Conservation (phyloP, 306 rosid species). For the Cucumis hystrix region DNA sequence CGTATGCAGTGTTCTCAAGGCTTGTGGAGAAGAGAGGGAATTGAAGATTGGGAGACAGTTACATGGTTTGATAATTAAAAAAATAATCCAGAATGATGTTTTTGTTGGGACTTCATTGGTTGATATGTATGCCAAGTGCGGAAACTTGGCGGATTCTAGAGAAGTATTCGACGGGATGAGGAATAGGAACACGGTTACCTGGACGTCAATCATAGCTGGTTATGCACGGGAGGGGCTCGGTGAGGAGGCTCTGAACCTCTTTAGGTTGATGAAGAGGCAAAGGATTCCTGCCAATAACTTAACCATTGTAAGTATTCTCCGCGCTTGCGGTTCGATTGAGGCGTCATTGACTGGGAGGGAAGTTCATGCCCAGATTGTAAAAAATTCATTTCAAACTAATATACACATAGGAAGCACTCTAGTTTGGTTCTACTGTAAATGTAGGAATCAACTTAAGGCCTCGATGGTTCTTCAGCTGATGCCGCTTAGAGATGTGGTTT, state of each 20-base stretch:
- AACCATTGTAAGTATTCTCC: constrained; percentile 56
- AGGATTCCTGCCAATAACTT: constrained; percentile 38
- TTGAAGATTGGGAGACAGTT: constrained; percentile 59
- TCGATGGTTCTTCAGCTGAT: constrained; percentile 49
- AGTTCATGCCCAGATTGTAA: constrained; percentile 67
- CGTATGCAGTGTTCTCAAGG: constrained; percentile 62
- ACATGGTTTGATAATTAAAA: constrained; percentile 60
- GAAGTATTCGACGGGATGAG: constrained; percentile 56
- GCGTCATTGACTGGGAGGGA: constrained; percentile 49
- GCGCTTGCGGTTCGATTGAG: constrained; percentile 70
- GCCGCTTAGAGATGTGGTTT: constrained; percentile 74
- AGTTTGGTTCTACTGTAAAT: constrained; percentile 91
- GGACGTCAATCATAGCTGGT: constrained; percentile 93
- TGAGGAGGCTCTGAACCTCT: constrained; percentile 54
- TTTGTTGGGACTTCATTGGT: constrained; percentile 69
- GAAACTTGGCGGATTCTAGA: constrained; percentile 47
- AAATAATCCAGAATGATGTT: constrained; percentile 49
- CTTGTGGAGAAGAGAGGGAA: constrained; percentile 59
- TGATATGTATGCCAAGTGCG: constrained; percentile 90
- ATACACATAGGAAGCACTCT: constrained; percentile 51
- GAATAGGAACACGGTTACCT: constrained; percentile 66
- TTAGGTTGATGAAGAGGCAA: constrained; percentile 52
- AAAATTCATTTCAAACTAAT: constrained; percentile 25
- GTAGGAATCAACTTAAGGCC: constrained; percentile 50
- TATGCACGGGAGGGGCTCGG: constrained; percentile 69